Base-by-base conservation (phyloP, 140 eudicot species). In the Anethum foeniculum region DNA sequence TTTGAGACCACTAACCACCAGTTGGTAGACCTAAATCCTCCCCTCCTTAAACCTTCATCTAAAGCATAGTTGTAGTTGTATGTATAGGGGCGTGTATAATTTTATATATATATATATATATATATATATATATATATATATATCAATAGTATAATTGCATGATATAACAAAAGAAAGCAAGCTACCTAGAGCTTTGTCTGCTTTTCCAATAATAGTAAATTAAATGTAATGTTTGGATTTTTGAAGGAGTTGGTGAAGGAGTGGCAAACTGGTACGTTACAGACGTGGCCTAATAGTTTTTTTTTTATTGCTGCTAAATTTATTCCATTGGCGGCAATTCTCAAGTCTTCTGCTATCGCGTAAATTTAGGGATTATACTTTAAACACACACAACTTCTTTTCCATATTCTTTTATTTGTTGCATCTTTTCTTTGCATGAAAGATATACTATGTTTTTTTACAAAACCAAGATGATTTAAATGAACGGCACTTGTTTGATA, bases 1-100 rank as follows among this genome's bases (percentile, higher is more conserved):
- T 88, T 86, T 85, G 83, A 85, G 85, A 85, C 82, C 81, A 32
- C 81, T 86, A 91, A 91, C 97, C 44, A 92, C 97, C 94, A 94
- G 97, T 90, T 88, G 97, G 98, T 94, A 85, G 91, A 92, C 96
- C 93, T 90, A 93, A 93, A 90, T 23, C 83, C 58, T 64, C 14
- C 75, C 21, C 71, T 11, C 38, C 84, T 83, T 83, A 83, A 80
- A 75, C 87, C 85, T 54, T 79, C 86, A 80, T 72, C 68, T 39
- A 87, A 87, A 65, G 80, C 83, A 76, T 85, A 38, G 15, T 86
- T 80, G 80, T 79, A 68, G 51, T 73, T 80, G 71, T 58, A 36
- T 77, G 62, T 58, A 36, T 18, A 52, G n/a, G 18, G 18, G 60
- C 3, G 38, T 65, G 44, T 68, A 27, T 68, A 71, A 16, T 16